These are phyloP conservation scores for Tricharina praecox DNA, from an alignment of 495 filamentous ascomycete species.

Conservation along the genomic window DNA sequence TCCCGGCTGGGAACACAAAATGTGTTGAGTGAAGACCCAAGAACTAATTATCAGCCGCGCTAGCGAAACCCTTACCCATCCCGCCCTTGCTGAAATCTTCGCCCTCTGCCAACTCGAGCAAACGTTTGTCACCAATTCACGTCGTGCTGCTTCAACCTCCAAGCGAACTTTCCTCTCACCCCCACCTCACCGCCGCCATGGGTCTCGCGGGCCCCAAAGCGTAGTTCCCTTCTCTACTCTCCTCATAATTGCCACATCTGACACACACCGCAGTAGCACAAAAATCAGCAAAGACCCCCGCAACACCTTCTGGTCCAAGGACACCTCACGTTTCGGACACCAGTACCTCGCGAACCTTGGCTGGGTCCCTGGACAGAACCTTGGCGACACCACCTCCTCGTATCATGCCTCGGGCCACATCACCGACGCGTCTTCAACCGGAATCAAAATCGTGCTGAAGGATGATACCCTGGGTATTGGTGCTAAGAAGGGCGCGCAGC, in stretches of 20 bases:
- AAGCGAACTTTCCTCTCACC: no score
- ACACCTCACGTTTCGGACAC: constrained; percentile 69
- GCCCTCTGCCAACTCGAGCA: no score
- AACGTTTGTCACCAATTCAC: no score
- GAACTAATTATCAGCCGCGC: no score
- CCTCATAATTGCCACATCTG: background rate
- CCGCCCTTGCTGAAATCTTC: no score
- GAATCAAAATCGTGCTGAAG: constrained; percentile 47
- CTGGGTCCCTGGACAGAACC: constrained; percentile 67
- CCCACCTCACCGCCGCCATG: constrained; percentile 33
- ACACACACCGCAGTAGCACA: constrained; percentile 39
- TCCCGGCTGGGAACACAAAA: no score
- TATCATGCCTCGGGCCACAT: constrained; percentile 56
- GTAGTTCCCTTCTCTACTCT: constrained; percentile 29
- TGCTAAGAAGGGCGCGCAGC: constrained; percentile 44
- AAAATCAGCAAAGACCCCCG: constrained; percentile 83
- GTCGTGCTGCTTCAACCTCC: no score
- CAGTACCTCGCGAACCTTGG: constrained; percentile 70
- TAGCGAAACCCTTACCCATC: no score
- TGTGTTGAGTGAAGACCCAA: no score
- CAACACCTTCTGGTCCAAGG: constrained; percentile 76
- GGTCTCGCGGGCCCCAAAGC: constrained; percentile 57
- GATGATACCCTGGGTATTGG: constrained; percentile 82
- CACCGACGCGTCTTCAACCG: constrained; percentile 57
- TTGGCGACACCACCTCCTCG: constrained; percentile 51